Evolutionary conservation across 2,329 filamentous ascomycete species (phyloP), one percentile per base, ranked within the genome.

Genomic region (Xylogone sp.): DNA sequence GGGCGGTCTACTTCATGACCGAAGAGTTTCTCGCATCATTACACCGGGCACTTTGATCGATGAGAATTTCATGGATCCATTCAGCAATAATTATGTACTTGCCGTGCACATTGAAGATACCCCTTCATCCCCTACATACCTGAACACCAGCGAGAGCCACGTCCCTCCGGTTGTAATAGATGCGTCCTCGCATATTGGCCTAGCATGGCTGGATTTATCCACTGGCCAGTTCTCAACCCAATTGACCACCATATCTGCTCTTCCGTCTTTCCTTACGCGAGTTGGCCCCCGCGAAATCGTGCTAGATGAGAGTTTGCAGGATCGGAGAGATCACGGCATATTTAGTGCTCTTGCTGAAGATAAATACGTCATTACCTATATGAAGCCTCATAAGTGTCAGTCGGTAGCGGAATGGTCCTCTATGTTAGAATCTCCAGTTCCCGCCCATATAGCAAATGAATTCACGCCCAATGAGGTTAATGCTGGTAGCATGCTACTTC

Each of bases 11-110:
- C 77, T 93, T 75, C 95, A 94, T 67, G 88, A 95, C 66, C 86
- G 94, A 21, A 84, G 78, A 59, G 90, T 99, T 13, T 82, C 89
- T 18, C 85, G 94, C 52, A 86, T 99, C 59, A 84, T 99, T 64
- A 97, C 94, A 1, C 91, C 94, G 1, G 94, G 94, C 19, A 99
- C 94, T 1, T 75, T 99, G 49, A 96, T 99, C 59, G 94, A 99
- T 69, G 94, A 99, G 71, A 92, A 91, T 62, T 99, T 97, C 68
- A 91, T 99, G 76, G 90, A 97, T 66, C 90, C 91, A 1, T 93
- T 88, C 65, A 84, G 89, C 62, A 97, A 94, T 70, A 97, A 97
- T 67, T 99, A 93, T 68, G 78, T 97, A 29, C 81, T 97, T 66
- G 86, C 89, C 34, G 80, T 97, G 45, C 82, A 95, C 64, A 67